Evolutionary conservation across 1,139 yeast genomes (phyloP), one percentile per base, ranked within the genome.

Genomic region (Blastobotrys buckinghamii): DNA sequence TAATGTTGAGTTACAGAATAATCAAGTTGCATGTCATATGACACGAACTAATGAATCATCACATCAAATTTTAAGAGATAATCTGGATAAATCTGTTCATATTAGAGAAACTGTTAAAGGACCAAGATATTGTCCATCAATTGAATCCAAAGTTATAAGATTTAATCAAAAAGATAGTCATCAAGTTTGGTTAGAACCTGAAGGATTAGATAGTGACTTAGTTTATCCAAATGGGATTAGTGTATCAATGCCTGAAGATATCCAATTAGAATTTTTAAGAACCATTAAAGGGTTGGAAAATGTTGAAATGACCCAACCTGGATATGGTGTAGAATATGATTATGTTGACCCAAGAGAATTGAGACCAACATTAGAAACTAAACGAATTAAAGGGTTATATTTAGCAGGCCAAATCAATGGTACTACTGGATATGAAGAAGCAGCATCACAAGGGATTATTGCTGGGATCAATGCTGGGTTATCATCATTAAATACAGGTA

Each of bases 351-450:
- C 99, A 2, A 75, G 96, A 54, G 97, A 90, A 60, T 73, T 94
- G 49, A 74, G 76, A 48, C 76, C 75, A 45, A 85, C 95, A 0
- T 67, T 94, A 42, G 96, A 92, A 63, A 88, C 97, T 0, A 89
- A 87, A 60, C 67, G 79, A 6, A 81, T 94, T 1, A 70, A 75
- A 16, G 97, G 97, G 0, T 69, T 94, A 39, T 94, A 71, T 61
- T 72, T 94, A 47, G 99, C 98, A 0, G 99, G 99, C 1, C 99
- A 94, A 67, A 94, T 94, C 39, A 94, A 94, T 63, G 99, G 99
- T 40, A 94, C 99, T 1, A 94, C 99, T 0, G 99, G 99, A 0
- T 94, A 94, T 60, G 99, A 94, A 68, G 99, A 94, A 64, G 99
- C 99, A 0, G 96, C 97, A 1, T 83, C 97, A 0, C 98, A 92